These are phyloP conservation scores for Kernera saxatilis DNA, from an alignment of 345 rosid genomes.

Conservation along the genomic window DNA sequence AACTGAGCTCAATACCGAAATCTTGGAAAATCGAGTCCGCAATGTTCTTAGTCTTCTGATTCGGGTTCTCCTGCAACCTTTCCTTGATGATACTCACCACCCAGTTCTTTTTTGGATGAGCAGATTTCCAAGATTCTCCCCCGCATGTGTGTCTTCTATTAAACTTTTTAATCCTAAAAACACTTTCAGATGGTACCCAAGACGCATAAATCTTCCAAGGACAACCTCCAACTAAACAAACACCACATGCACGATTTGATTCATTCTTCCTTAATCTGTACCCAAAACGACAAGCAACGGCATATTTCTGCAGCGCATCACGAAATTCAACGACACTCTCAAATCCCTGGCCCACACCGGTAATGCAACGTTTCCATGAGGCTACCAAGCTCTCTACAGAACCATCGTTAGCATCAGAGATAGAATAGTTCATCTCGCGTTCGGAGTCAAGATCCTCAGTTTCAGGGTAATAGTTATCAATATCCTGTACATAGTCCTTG, in stretches of 20 bases:
- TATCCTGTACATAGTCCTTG: conserved; percentile 12
- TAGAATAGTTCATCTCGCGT: conserved; percentile 14
- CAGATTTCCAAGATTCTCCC: conserved; percentile 74
- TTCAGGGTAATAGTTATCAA: conserved; percentile 23
- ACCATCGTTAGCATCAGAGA: conserved; percentile 25
- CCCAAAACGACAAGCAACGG: conserved; percentile 74
- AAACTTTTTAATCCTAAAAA: conserved; percentile 63
- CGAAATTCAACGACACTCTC: conserved; percentile 70
- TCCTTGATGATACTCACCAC: conserved; percentile 75
- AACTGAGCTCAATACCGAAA: conserved; percentile 74
- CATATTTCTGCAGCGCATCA: conserved; percentile 73
- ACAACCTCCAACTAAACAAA: conserved; percentile 53
- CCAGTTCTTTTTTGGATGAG: conserved; percentile 82
- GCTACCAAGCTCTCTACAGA: conserved; percentile 47
- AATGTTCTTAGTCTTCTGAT: conserved; percentile 75
- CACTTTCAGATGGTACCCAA: conserved; percentile 68
- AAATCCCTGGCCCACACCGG: conserved; percentile 91
- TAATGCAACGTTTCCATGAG: conserved; percentile 73
- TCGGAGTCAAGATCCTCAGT: conserved; percentile 15
- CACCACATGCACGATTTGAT: conserved; percentile 67
- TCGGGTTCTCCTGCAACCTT: conserved; percentile 67
- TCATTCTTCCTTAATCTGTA: conserved; percentile 84
- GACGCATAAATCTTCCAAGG: conserved; percentile 61
- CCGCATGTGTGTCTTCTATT: conserved; percentile 61
- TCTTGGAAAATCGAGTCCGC: conserved; percentile 56